Base-by-base conservation (phyloP, 257 asterid genomes). In the Salvia hispanica region DNA sequence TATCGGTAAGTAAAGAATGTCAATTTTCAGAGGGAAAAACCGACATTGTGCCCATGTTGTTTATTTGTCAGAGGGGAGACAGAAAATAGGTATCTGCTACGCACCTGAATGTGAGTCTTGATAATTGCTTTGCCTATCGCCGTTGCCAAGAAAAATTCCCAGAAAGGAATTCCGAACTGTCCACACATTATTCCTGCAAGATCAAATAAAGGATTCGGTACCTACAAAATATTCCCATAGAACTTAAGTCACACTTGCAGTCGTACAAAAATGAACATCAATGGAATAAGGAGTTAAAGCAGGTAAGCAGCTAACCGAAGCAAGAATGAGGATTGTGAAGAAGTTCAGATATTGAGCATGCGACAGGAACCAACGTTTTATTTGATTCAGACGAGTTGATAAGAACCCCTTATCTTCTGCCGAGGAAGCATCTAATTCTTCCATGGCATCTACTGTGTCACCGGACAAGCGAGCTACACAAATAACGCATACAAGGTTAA, bases 161-260 rank as follows among this genome's bases (percentile, higher is more conserved):
- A 91, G 76, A 91, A 91, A 70, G 97, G 91, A 66, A 91, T 80
- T 53, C 93, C 95, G 31, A 91, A 91, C 76, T 91, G 97, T 53
- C 97, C 97, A 46, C 97, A 91, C 96, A 91, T 91, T 73, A 91
- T 91, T 66, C 97, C 97, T 31, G 97, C 96, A 55, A 91, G 88
- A 74, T 91, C 97, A 77, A 91, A 91, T 75, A 91, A 75, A 66
- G 97, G 97, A 88, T 91, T 91, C 15, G 97, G 97, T 44, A 91
- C 95, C 97, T 91, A 78, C 64, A 76, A 72, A 67, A 71, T 53
- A 64, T 69, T 73, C 64, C 15, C 55, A 57, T 14, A 18, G 21
- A 18, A 0, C 21, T 18, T 63, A 3, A 71, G 46, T 40, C 44
- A n/a, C 12, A 40, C 14, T 33, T 47, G 51, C 44, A 62, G 48